Conservation (phyloP, 768 basidiomycete species). For the Pisolithus sp. region DNA sequence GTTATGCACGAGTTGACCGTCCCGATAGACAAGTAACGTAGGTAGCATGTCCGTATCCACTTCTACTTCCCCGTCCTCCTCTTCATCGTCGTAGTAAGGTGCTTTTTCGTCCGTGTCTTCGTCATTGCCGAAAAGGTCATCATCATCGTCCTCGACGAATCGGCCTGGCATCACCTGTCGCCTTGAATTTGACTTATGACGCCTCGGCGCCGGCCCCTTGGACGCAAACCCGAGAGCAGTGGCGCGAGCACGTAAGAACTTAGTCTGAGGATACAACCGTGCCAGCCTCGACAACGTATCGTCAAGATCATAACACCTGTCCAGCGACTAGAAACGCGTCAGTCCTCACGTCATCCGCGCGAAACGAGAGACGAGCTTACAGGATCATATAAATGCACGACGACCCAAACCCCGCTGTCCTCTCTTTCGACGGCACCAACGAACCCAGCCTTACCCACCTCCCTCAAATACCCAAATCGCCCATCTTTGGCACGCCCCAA, state of each 20-base stretch:
- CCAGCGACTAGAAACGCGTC: constrained; percentile 48
- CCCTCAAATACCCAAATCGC: no score
- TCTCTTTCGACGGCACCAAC: constrained; percentile 71
- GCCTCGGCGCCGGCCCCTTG: constrained; percentile 18
- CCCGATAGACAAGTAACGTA: constrained; percentile 71
- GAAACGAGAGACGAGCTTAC: constrained; percentile 36
- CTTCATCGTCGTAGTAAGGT: constrained; percentile 34
- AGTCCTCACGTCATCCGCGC: constrained; percentile 1
- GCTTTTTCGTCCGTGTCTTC: constrained; percentile 27
- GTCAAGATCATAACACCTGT: constrained; percentile 68
- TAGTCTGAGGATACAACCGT: constrained; percentile 60
- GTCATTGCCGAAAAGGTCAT: constrained; percentile 39
- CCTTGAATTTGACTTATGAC: background rate
- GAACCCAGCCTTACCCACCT: constrained; percentile 43
- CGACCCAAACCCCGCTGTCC: constrained; percentile 64
- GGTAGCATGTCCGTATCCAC: constrained; percentile 78
- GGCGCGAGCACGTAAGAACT: constrained; percentile 80
- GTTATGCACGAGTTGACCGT: constrained; percentile 77
- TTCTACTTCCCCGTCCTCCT: constrained; percentile 47
- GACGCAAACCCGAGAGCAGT: constrained; percentile 67
- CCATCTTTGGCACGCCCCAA: no score
- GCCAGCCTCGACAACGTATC: constrained; percentile 63
- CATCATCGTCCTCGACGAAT: constrained; percentile 37
- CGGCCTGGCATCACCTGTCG: constrained; percentile 18
- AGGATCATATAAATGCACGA: constrained; percentile 80